phyloP scores from a whole-genome alignment of 1,139 yeast genomes.

The Taphrina communis region DNA sequence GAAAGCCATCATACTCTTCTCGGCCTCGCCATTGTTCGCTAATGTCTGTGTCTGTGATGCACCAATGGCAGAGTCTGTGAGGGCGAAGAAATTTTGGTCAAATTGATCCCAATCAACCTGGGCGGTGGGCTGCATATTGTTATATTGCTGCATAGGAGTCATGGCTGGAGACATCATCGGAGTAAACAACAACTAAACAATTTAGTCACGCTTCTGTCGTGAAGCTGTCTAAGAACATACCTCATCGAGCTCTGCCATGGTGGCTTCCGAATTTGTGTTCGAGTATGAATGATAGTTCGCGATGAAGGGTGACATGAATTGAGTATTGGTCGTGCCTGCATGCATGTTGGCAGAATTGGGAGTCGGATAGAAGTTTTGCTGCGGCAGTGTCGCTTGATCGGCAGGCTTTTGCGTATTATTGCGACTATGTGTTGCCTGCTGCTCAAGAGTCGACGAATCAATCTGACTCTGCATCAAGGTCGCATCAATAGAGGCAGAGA shows the following conservation, averaged over 20 bases:
- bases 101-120: conserved; percentile 38
- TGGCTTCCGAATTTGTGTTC: background rate
- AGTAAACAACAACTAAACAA: conserved; percentile 25
- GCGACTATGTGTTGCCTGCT: background rate
- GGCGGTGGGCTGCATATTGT: background rate
- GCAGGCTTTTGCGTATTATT: background rate
- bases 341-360: conserved; percentile 34
- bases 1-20: background rate
- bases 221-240: background rate
- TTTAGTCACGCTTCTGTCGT: background rate
- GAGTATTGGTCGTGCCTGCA: conserved; percentile 18
- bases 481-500: conserved; percentile 9
- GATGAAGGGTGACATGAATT: conserved; percentile 37
- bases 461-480: background rate
- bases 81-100: conserved; percentile 31
- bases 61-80: conserved; percentile 32
- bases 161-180: conserved; percentile 41
- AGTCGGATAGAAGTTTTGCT: conserved; percentile 29
- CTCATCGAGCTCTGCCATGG: conserved; percentile 22
- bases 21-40: background rate
- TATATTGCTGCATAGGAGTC: conserved; percentile 32
- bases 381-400: background rate
- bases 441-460: background rate
- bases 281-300: conserved; percentile 18
- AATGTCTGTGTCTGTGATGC: background rate